Base-by-base conservation (phyloP, 106 monocot species). In the Ottelia alismoides region DNA sequence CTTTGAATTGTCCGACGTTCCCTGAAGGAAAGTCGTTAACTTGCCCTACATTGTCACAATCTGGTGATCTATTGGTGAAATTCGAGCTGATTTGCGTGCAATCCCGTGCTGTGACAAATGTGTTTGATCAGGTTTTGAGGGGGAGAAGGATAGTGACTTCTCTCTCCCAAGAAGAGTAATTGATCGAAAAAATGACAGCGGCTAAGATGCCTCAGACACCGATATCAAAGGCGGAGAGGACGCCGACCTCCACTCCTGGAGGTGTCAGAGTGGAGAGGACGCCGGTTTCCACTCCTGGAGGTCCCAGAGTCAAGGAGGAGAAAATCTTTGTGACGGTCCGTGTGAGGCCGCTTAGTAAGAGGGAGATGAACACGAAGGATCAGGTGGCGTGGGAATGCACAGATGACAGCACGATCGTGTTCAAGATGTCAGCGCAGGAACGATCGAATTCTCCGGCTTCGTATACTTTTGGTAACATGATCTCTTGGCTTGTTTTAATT, bases 241-340 rank as follows among this genome's bases (percentile, higher is more conserved):
- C 56, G 29, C 55, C 81, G 69, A 0, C 28, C 66, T 24, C 83
- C 53, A 55, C 88, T 77, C 20, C 81, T 72, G 22, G 88, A 75
- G 35, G 72, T 67, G 27, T 80, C 23, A 74, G 63, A 55, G 57
- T 22, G 1, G 81, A 76, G 30, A 84, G 84, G 45, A 81, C 56
- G 29, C 55, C 81, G 69, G 0, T 27, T 69, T 24, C 83, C 53
- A 55, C 88, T 77, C 20, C 81, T 72, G 22, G 88, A 75, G 35
- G 72, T 67, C 30, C 83, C 23, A 74, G 63, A 55, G 57, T 22
- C 1, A 84, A 76, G 30, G 88, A 88, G 45, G 88, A 94, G 2
- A 71, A 40, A 63, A 99, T 99, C 51, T 83, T 91, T 48, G 90
- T 99, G 17, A 99, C 90, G 0, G 83, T 99, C 18, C 78, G 98